phyloP scores from a whole-genome alignment of 108 stramenopile genomes.

The Skeletonema menzelii region DNA sequence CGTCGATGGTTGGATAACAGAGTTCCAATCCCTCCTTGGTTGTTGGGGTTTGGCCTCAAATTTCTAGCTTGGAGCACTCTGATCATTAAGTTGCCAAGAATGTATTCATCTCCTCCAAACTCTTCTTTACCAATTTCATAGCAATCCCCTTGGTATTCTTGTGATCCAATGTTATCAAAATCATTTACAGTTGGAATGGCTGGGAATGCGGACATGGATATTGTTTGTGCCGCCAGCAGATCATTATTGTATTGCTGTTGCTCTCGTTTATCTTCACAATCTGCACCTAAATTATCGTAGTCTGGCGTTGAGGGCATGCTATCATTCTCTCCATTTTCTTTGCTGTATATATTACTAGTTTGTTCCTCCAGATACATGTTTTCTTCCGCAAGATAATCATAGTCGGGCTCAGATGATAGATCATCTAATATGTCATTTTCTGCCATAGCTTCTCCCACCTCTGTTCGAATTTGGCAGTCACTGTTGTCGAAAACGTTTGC shows the following conservation, averaged over 20 bases:
- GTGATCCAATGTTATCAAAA: not conserved
- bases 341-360: not conserved
- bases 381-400: constrained; percentile 11
- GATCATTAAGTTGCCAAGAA: constrained; percentile 81
- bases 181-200: not conserved
- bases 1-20: constrained; percentile 40
- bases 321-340: not conserved
- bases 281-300: constrained; percentile 33
- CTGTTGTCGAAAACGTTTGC: not conserved
- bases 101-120: constrained; percentile 48
- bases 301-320: constrained; percentile 19
- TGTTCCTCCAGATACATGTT: not conserved
- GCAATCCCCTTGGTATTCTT: not conserved
- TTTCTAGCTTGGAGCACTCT: constrained; percentile 80
- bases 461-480: not conserved
- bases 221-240: not conserved
- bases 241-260: not conserved
- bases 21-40: constrained; percentile 17
- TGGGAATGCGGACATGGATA: not conserved
- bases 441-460: not conserved
- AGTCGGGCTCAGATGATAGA: constrained; percentile 16
- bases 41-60: constrained; percentile 47
- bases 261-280: not conserved
- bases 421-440: not conserved
- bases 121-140: constrained; percentile 5